These are phyloP conservation scores for Suhomyces vadensis DNA, from an alignment of 805 yeast species.

Conservation along the genomic window DNA sequence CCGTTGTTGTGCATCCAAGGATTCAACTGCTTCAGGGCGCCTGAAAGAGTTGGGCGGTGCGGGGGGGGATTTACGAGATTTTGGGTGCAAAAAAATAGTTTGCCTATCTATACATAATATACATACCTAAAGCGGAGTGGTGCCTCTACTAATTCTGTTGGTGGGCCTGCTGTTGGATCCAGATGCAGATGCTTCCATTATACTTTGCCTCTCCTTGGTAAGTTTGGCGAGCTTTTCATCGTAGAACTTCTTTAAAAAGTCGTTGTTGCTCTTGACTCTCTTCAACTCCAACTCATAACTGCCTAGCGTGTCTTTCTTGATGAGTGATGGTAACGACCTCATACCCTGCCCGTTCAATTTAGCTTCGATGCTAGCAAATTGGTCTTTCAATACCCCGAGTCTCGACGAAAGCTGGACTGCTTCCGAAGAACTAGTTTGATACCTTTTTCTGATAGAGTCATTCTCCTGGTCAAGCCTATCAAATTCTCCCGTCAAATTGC, in stretches of 20 bases:
- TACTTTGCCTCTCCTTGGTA: conserved; percentile 33
- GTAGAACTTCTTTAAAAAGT: conserved; percentile 29
- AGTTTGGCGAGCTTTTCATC: conserved; percentile 36
- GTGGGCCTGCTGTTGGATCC: conserved; percentile 34
- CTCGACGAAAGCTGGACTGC: conserved; percentile 32
- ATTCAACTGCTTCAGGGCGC: too few species aligned
- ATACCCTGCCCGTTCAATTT: conserved; percentile 38
- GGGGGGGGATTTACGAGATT: too few species aligned
- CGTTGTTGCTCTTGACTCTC: conserved; percentile 28
- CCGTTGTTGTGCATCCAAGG: too few species aligned
- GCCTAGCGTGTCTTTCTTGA: conserved; percentile 34
- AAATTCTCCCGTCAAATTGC: conserved; percentile 25
- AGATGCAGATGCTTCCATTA: conserved; percentile 29
- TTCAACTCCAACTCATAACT: conserved; percentile 28
- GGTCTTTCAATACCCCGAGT: conserved; percentile 21
- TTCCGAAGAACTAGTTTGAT: conserved; percentile 35
- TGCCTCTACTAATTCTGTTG: conserved; percentile 40
- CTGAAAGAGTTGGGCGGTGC: too few species aligned
- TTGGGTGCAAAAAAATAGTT: conserved; percentile 1
- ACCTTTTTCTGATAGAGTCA: conserved; percentile 29
- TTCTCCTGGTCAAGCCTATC: conserved; percentile 28
- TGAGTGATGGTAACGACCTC: conserved; percentile 33
- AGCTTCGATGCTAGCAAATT: conserved; percentile 17
- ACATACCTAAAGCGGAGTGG: conserved; percentile 36
- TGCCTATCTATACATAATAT: too few species aligned